These are phyloP conservation scores for Cystofilobasidium capitatum DNA, from an alignment of 768 basidiomycete genomes.

Conservation along the genomic window DNA sequence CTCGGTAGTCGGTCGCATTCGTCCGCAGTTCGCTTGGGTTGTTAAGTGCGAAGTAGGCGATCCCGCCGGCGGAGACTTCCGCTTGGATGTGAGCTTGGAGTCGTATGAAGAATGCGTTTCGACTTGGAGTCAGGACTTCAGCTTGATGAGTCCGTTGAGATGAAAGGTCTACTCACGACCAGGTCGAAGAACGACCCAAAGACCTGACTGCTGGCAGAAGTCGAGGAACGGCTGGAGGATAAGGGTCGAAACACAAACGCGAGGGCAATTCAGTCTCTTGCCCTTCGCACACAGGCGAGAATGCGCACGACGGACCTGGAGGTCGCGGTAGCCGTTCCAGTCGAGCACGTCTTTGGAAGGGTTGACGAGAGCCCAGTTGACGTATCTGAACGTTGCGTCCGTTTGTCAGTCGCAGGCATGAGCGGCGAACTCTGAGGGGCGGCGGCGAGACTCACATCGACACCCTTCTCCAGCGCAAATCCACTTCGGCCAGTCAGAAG, in stretches of 20 bases:
- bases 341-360: constrained; percentile 65
- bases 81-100: constrained; percentile 70
- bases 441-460: too few relatives aligned
- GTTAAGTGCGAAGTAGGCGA: constrained; percentile 60
- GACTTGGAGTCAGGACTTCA: too few relatives aligned
- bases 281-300: background rate
- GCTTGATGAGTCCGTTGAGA: too few relatives aligned
- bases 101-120: too few relatives aligned
- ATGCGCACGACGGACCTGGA: background rate
- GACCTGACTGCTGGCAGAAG: constrained; percentile 59
- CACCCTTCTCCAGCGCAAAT: too few relatives aligned
- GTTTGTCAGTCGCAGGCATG: background rate
- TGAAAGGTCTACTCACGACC: too few relatives aligned
- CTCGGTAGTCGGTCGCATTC: constrained; percentile 58
- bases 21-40: constrained; percentile 60
- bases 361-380: constrained; percentile 68
- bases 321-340: constrained; percentile 55
- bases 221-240: constrained; percentile 60
- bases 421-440: too few relatives aligned
- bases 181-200: constrained; percentile 59
- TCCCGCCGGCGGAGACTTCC: constrained; percentile 71
- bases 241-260: background rate
- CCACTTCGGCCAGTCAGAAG: too few relatives aligned
- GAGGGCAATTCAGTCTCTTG: too few relatives aligned
- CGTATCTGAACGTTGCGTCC: constrained; percentile 54